Conservation (phyloP, 768 basidiomycete genomes). For the Mrakia gelida region DNA sequence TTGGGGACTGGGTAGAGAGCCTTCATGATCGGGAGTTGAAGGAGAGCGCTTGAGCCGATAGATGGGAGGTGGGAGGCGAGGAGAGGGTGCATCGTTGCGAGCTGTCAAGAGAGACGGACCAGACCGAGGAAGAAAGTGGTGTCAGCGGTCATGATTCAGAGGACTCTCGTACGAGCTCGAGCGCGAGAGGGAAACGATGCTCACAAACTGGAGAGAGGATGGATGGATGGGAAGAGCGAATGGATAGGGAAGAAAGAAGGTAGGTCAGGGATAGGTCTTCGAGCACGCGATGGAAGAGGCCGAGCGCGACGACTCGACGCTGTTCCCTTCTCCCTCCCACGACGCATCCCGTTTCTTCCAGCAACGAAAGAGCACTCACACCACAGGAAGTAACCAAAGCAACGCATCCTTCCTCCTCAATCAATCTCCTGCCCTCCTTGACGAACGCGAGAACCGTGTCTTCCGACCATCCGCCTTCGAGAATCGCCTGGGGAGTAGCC, state of each 20-base stretch:
- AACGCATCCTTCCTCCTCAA: conserved; percentile 36
- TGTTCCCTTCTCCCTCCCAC: background rate
- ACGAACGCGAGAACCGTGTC: conserved; percentile 37
- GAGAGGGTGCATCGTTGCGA: conserved; percentile 39
- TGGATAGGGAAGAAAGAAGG: background rate
- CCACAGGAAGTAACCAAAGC: conserved; percentile 37
- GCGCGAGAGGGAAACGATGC: background rate
- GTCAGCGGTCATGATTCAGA: background rate
- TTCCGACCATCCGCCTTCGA: conserved; percentile 34
- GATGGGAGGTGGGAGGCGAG: conserved; percentile 34
- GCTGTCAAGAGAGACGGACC: conserved; percentile 15
- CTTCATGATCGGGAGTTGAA: conserved; percentile 36
- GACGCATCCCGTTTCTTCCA: background rate
- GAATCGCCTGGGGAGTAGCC: conserved; percentile 28
- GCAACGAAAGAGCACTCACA: background rate
- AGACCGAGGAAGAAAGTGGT: background rate
- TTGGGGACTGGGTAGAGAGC: conserved; percentile 32
- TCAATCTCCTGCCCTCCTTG: conserved; percentile 34
- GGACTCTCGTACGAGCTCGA: background rate
- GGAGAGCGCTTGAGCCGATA: conserved; percentile 35
- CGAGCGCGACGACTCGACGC: background rate
- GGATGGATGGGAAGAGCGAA: background rate
- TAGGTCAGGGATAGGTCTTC: background rate
- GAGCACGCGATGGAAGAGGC: background rate
- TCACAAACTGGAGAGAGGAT: background rate